Evolutionary conservation across 2,329 filamentous ascomycete species (phyloP).

Genomic region (Penicillium sp.): DNA sequence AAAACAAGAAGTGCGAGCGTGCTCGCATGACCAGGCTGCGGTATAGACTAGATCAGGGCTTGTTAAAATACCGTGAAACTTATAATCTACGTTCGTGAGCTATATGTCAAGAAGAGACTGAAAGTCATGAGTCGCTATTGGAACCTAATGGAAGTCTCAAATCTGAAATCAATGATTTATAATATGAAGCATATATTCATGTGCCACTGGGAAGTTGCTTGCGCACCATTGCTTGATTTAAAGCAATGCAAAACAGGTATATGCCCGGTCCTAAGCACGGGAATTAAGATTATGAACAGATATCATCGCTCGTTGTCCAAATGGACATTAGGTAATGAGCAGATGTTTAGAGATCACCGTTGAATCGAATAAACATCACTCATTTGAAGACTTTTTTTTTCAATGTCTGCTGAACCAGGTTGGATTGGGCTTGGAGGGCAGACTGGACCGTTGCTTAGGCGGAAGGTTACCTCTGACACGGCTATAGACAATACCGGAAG

Average conservation of each 20-base stretch:
- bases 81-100: not conserved
- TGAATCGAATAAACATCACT: not conserved
- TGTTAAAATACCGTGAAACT: not conserved
- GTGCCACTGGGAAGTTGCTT: not conserved
- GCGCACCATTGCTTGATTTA: too few relatives aligned
- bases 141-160: too few relatives aligned
- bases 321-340: not conserved
- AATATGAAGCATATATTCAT: not conserved
- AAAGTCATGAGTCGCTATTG: not conserved
- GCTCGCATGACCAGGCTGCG: not conserved
- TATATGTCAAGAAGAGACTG: not conserved
- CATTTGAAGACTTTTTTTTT: not conserved
- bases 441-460: not conserved
- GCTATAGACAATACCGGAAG: slow-evolving; percentile 61
- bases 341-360: not conserved
- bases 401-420: not conserved
- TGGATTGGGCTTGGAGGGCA: not conserved
- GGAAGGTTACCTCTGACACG: not conserved
- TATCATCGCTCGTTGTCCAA: not conserved
- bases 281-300: not conserved
- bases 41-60: not conserved
- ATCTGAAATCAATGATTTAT: not conserved
- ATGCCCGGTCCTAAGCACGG: too few relatives aligned
- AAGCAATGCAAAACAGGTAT: too few relatives aligned
- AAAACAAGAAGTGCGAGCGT: not conserved